Evolutionary conservation across 345 rosid species (phyloP).

Genomic region (Gossypium anomalum): DNA sequence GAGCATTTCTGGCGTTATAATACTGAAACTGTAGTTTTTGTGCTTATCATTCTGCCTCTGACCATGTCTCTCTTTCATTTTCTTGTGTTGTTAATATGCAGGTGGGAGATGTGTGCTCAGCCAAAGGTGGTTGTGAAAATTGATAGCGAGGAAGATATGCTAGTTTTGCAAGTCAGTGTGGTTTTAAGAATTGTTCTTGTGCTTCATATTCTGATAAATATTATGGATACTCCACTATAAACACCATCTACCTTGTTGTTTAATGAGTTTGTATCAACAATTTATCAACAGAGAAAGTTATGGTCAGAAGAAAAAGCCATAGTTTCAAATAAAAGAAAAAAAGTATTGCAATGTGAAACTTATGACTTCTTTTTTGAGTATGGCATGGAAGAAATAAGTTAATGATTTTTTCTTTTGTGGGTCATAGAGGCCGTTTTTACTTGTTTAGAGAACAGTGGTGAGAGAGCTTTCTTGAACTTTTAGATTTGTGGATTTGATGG

Average conservation of each 20-base stretch:
- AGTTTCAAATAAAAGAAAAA: background rate
- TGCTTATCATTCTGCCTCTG: background rate
- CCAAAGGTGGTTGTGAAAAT: slow-evolving; percentile 97
- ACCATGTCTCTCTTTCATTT: background rate
- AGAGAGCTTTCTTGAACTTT: background rate
- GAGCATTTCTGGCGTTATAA: background rate
- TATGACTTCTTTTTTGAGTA: too few species aligned
- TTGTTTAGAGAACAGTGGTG: background rate
- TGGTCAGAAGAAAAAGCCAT: background rate
- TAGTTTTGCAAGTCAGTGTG: slow-evolving; percentile 75
- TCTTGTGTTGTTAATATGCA: slow-evolving; percentile 27
- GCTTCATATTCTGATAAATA: background rate
- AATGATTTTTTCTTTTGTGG: too few species aligned
- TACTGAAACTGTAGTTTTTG: background rate
- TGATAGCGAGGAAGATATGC: slow-evolving; percentile 87
- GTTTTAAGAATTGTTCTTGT: slow-evolving; percentile 8
- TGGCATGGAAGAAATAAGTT: background rate
- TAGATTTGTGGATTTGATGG: background rate
- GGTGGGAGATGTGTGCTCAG: slow-evolving; percentile 96
- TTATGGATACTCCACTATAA: background rate
- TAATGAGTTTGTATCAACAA: slow-evolving; percentile 10
- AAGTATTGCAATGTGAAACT: background rate
- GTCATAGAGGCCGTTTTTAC: background rate
- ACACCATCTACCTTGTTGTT: background rate
- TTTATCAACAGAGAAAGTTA: background rate